Percentiles rank a stretch among this genome's conserved stretches.
These are phyloP conservation scores for Trametes villosa DNA, from an alignment of 768 basidiomycete species.

Conservation along the genomic window DNA sequence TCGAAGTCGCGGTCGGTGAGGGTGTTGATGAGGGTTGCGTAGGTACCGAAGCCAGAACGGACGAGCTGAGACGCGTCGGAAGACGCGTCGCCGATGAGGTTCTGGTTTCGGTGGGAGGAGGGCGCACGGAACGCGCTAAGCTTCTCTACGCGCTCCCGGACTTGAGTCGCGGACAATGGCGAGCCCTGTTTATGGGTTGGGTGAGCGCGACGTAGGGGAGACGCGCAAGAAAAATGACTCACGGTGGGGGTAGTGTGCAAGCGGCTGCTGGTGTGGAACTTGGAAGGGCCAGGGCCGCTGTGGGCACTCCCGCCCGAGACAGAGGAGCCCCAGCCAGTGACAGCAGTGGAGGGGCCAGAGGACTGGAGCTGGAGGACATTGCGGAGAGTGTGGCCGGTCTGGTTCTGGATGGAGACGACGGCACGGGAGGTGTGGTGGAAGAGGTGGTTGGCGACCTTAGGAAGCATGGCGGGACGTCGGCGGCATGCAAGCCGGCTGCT, in stretches of 20 bases:
- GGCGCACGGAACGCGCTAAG: conserved; percentile 19
- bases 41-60: conserved; percentile 49
- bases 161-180: conserved; percentile 19
- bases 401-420: conserved; percentile 75
- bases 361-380: conserved; percentile 77
- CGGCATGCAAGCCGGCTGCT: conserved; percentile 18
- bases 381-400: conserved; percentile 65
- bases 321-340: conserved; percentile 51
- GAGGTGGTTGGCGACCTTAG: conserved; percentile 81
- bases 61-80: conserved; percentile 19
- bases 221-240: conserved; percentile 31
- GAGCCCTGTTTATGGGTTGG: conserved; percentile 1
- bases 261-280: conserved; percentile 71
- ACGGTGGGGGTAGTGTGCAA: conserved; percentile 74
- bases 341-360: conserved; percentile 43
- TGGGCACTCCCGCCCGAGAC: conserved; percentile 53
- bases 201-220: neutral
- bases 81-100: conserved; percentile 2
- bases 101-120: conserved; percentile 12
- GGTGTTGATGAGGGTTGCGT: conserved; percentile 61
- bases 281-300: conserved; percentile 73
- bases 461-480: conserved; percentile 47
- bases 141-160: conserved; percentile 23
- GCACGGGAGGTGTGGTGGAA: conserved; percentile 78
- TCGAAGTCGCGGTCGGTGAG: conserved; percentile 74